Conservation (phyloP, 73 alveolate genomes). For the Symbiodinium pilosum region DNA sequence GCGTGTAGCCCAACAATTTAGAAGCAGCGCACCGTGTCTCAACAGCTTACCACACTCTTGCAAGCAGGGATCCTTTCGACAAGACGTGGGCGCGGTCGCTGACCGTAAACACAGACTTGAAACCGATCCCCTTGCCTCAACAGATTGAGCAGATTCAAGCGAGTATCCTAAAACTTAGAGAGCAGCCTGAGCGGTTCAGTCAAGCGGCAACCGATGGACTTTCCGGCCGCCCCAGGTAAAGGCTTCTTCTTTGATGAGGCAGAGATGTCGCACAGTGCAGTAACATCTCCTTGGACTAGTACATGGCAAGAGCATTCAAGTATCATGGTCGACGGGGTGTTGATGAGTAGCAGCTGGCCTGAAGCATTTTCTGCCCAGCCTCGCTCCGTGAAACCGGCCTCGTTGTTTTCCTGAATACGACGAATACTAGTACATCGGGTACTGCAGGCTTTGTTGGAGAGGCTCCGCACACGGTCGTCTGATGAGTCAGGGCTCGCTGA, state of each 20-base stretch:
- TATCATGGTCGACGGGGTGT: too few species aligned
- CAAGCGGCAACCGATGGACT: slow-evolving; percentile 84
- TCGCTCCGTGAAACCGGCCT: slow-evolving; percentile 79
- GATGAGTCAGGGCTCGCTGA: slow-evolving; percentile 34
- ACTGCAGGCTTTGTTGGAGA: too few species aligned
- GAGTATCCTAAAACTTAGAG: too few species aligned
- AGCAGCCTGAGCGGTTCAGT: neutral
- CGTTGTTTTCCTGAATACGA: slow-evolving; percentile 60
- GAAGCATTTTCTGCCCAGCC: neutral
- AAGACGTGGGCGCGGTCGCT: slow-evolving; percentile 90
- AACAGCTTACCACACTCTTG: too few species aligned
- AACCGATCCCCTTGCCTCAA: slow-evolving; percentile 88
- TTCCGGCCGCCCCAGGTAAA: slow-evolving; percentile 67
- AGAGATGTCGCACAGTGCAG: slow-evolving; percentile 89
- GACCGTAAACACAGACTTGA: slow-evolving; percentile 94
- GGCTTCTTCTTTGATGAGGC: slow-evolving; percentile 93
- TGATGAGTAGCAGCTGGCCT: too few species aligned
- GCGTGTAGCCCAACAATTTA: neutral
- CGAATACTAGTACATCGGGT: too few species aligned
- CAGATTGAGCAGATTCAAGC: too few species aligned
- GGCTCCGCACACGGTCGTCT: too few species aligned
- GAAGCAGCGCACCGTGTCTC: neutral
- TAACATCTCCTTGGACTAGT: slow-evolving; percentile 33
- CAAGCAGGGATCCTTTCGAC: slow-evolving; percentile 25
- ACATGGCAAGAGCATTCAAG: neutral